These are phyloP conservation scores for Cadophora malorum DNA, from an alignment of 2,329 filamentous ascomycete species.

Conservation along the genomic window DNA sequence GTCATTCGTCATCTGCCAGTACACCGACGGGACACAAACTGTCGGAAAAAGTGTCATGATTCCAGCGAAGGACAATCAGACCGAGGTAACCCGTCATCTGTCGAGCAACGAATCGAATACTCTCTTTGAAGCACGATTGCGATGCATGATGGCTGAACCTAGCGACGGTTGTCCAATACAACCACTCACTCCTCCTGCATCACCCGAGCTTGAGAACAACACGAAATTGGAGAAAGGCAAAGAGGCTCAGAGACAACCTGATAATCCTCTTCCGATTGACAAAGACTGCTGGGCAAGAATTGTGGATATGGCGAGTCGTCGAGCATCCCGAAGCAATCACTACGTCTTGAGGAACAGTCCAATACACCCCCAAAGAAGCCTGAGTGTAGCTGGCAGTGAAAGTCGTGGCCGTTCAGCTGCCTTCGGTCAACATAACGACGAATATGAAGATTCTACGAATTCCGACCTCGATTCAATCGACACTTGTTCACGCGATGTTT, in stretches of 20 bases:
- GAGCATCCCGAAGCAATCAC: neutral
- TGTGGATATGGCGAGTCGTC: neutral
- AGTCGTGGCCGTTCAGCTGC: neutral
- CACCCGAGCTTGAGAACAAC: slow-evolving; percentile 9
- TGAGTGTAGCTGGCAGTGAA: neutral
- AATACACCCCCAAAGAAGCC: neutral
- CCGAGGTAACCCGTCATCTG: slow-evolving; percentile 5
- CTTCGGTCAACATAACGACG: neutral
- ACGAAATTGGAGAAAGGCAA: neutral
- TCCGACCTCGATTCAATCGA: neutral
- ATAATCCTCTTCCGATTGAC: neutral
- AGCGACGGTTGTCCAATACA: neutral
- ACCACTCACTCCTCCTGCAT: neutral
- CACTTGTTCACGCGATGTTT: slow-evolving; percentile 5
- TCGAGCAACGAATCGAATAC: slow-evolving; percentile 12
- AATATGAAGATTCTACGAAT: neutral
- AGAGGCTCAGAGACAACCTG: too few species aligned
- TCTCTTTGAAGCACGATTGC: slow-evolving; percentile 16
- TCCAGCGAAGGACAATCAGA: slow-evolving; percentile 22
- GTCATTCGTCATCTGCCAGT: slow-evolving; percentile 37
- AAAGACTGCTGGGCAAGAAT: slow-evolving; percentile 8
- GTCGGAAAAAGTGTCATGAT: slow-evolving; percentile 29
- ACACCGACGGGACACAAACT: slow-evolving; percentile 26
- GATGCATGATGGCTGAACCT: slow-evolving; percentile 1
- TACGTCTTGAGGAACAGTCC: slow-evolving; percentile 17